phyloP scores from a whole-genome alignment of 495 filamentous ascomycete genomes.

The Immersiella caudata region DNA sequence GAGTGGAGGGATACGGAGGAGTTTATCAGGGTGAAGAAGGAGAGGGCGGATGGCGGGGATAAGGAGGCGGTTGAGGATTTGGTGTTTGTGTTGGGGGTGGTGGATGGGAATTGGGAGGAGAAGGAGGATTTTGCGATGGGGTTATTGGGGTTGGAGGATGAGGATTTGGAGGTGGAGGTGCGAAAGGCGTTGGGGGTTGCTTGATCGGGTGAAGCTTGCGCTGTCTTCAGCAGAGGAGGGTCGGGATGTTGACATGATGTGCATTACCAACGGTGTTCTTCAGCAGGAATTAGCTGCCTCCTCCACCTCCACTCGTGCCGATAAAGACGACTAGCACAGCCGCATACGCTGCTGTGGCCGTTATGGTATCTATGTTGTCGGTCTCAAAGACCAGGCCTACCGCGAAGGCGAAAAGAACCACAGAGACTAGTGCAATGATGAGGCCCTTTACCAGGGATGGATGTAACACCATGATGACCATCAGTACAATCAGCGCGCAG shows the following conservation, averaged over 20 bases:
- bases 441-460: background rate
- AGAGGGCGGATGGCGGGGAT: slow-evolving; percentile 23
- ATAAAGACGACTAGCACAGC: background rate
- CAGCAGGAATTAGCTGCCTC: background rate
- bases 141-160: slow-evolving; percentile 33
- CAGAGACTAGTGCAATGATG: background rate
- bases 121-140: slow-evolving; percentile 34
- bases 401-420: too few relatives aligned
- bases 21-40: slow-evolving; percentile 28
- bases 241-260: too few relatives aligned
- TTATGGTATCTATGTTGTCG: background rate
- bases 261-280: too few relatives aligned
- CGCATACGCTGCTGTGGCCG: too few relatives aligned
- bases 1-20: slow-evolving; percentile 19
- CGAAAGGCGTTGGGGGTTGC: slow-evolving; percentile 18
- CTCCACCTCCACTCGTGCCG: background rate
- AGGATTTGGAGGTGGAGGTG: slow-evolving; percentile 34
- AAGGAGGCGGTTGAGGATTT: slow-evolving; percentile 31
- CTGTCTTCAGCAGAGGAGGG: too few relatives aligned
- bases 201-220: too few relatives aligned
- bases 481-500: background rate
- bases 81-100: slow-evolving; percentile 36
- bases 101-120: slow-evolving; percentile 49
- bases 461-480: background rate
- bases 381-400: background rate